Base-by-base conservation (phyloP, 1,284 basidiomycete genomes). In the Pyrrhoderma noxium region DNA sequence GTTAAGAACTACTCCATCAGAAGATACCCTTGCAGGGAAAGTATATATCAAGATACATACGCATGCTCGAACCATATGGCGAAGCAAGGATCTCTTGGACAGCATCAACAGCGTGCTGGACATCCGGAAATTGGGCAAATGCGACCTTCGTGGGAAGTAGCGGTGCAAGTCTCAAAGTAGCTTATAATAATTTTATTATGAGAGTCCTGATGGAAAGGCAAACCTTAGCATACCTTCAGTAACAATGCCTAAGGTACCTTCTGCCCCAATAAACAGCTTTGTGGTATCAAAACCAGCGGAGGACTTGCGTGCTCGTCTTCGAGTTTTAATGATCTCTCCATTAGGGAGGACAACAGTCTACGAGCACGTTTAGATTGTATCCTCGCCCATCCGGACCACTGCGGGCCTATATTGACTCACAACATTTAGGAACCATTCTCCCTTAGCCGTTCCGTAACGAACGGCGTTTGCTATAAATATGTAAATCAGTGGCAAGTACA, bases 241-340 rank as follows among this genome's bases (percentile, higher is more conserved):
- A 5, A 81, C 71, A 45, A 82, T 73, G 1, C 79, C 79, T 40
- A 81, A 62, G 0, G 77, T 80, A 1, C 79, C 80, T 58, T 82
- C 79, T 1, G 77, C 73, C 8, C 79, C 79, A 49, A 80, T 71
- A 64, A 81, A 80, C 23, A 81, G 63, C 58, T 77, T 75, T 25
- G 76, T 77, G 2, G 76, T 65, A 58, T 82, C 77, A 36, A 75
- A 78, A 1, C 79, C 79, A 8, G 77, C 78, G 2, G 73, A 70
- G 2, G 75, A 79, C 61, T 81, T 81, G 40, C 65, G 62, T 2
- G 79, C 76, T 48, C 73, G 56, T 45, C 70, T 68, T 2, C 79
- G 70, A 0, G 80, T 82, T 60, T 77, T 78, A 62, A 81, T 79
- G 18, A 82, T 70, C 58, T 81, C 73, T n/a, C 79, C 79, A 40